Evolutionary conservation across 2,329 filamentous ascomycete species (phyloP).

Genomic region (Ilyonectria destructans): DNA sequence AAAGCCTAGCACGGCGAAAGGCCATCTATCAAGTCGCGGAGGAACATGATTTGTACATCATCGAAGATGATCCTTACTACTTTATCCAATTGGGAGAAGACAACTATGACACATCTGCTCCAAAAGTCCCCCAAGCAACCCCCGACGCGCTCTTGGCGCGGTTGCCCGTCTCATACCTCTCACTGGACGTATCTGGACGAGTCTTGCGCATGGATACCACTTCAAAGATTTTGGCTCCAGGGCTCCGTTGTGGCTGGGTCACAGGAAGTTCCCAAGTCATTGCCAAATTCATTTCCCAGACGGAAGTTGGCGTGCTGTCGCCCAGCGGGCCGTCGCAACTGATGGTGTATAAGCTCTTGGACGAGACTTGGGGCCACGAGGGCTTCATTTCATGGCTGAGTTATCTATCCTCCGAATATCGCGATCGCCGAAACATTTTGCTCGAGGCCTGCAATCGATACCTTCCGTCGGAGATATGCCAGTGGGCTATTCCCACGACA

Average conservation of each 20-base stretch:
- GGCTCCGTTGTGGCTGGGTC: conserved; percentile 85
- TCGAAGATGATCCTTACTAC: conserved; percentile 93
- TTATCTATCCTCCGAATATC: conserved; percentile 81
- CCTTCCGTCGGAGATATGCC: conserved; percentile 79
- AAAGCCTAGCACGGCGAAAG: conserved; percentile 74
- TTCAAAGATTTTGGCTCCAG: conserved; percentile 87
- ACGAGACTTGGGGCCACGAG: conserved; percentile 91
- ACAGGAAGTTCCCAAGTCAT: conserved; percentile 85
- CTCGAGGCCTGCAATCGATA: conserved; percentile 72
- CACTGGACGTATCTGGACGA: conserved; percentile 69
- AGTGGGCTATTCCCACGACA: conserved; percentile 81
- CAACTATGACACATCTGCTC: conserved; percentile 35
- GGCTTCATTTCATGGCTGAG: conserved; percentile 90
- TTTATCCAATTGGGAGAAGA: conserved; percentile 77
- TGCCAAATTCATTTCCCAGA: conserved; percentile 82
- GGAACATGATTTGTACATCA: conserved; percentile 84
- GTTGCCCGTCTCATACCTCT: conserved; percentile 51
- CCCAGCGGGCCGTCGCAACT: conserved; percentile 86
- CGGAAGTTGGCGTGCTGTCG: conserved; percentile 83
- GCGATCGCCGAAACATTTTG: conserved; percentile 15
- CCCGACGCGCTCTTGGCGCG: conserved; percentile 8
- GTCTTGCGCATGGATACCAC: conserved; percentile 90
- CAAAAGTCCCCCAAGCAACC: not conserved
- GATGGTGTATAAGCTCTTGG: conserved; percentile 85
- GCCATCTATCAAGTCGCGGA: conserved; percentile 82